These are phyloP conservation scores for Globisporangium nunn DNA, from an alignment of 352 stramenopile species.

Conservation along the genomic window DNA sequence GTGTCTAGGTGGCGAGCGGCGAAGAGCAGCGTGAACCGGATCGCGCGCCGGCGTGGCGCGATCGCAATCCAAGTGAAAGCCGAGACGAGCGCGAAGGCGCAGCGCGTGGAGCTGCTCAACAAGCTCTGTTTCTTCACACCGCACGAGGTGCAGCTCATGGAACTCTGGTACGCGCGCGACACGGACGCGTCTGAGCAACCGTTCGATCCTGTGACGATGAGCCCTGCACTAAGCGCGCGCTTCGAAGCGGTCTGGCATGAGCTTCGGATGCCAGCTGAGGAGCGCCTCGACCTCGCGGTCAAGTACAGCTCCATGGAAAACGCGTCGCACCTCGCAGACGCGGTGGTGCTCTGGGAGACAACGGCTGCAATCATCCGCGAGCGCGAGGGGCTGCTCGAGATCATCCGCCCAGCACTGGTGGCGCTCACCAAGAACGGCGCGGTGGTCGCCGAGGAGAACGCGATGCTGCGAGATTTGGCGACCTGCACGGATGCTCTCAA, in stretches of 20 bases:
- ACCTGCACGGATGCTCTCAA: slow-evolving; percentile 26
- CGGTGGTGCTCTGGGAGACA: slow-evolving; percentile 59
- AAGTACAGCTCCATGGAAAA: slow-evolving; percentile 67
- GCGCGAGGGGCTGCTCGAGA: slow-evolving; percentile 43
- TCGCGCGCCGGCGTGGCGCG: slow-evolving; percentile 33
- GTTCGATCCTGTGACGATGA: slow-evolving; percentile 62
- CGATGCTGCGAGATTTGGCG: slow-evolving; percentile 42
- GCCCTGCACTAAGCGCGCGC: slow-evolving; percentile 42
- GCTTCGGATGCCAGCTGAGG: slow-evolving; percentile 47
- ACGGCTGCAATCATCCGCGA: slow-evolving; percentile 39
- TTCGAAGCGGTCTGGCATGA: slow-evolving; percentile 69
- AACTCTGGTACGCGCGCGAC: slow-evolving; percentile 52
- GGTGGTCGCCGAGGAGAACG: slow-evolving; percentile 30
- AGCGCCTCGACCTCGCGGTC: slow-evolving; percentile 61
- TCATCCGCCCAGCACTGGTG: slow-evolving; percentile 22
- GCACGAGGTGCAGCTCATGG: slow-evolving; percentile 55
- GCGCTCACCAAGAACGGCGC: slow-evolving; percentile 18
- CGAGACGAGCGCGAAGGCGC: slow-evolving; percentile 21
- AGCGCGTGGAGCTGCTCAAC: slow-evolving; percentile 40
- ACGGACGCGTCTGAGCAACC: slow-evolving; percentile 25
- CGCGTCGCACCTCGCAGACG: slow-evolving; percentile 45
- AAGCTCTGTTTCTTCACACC: slow-evolving; percentile 40
- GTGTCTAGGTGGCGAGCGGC: slow-evolving; percentile 40
- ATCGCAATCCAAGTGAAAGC: slow-evolving; percentile 39
- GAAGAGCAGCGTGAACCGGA: slow-evolving; percentile 28